Percentiles rank a stretch among this genome's conserved stretches.
Evolutionary conservation across 371 early-diverging fungal genomes (phyloP).

Genomic region (Mucor circinelloides): DNA sequence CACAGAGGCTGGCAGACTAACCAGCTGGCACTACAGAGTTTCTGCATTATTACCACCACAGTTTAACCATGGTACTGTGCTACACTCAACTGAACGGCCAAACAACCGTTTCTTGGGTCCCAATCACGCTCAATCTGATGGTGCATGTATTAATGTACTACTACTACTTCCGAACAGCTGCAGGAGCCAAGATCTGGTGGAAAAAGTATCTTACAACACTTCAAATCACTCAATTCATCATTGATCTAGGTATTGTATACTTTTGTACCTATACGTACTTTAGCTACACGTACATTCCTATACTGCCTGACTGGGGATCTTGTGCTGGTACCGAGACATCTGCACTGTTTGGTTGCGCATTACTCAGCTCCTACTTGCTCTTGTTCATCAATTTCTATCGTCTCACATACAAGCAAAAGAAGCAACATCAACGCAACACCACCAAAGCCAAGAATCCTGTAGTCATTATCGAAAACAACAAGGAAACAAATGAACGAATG

Average conservation of each 20-base stretch:
- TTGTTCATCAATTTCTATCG: slow-evolving; percentile 86
- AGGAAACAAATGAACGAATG: not conserved
- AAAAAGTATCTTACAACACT: slow-evolving; percentile 85
- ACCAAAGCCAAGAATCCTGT: not conserved
- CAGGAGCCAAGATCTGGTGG: slow-evolving; percentile 85
- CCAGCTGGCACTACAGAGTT: slow-evolving; percentile 48
- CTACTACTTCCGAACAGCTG: slow-evolving; percentile 83
- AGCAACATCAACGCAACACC: slow-evolving; percentile 12
- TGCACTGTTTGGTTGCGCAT: slow-evolving; percentile 73
- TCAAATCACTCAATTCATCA: slow-evolving; percentile 86
- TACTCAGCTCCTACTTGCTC: slow-evolving; percentile 79
- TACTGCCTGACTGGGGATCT: slow-evolving; percentile 66
- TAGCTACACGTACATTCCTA: slow-evolving; percentile 52
- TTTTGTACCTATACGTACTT: slow-evolving; percentile 75
- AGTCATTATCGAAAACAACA: not conserved
- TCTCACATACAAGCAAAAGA: slow-evolving; percentile 67
- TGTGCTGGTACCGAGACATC: slow-evolving; percentile 77
- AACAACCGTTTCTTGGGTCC: slow-evolving; percentile 47
- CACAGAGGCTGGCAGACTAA: too few species aligned
- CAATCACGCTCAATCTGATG: slow-evolving; percentile 75
- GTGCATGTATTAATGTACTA: slow-evolving; percentile 91
- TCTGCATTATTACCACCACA: slow-evolving; percentile 84
- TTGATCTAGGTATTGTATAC: slow-evolving; percentile 75
- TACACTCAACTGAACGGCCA: slow-evolving; percentile 66
- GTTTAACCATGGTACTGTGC: slow-evolving; percentile 79